Percentiles rank a stretch among this genome's conserved stretches.
Conservation (phyloP, 129 eudicot genomes). For the Kitagawia praeruptora region DNA sequence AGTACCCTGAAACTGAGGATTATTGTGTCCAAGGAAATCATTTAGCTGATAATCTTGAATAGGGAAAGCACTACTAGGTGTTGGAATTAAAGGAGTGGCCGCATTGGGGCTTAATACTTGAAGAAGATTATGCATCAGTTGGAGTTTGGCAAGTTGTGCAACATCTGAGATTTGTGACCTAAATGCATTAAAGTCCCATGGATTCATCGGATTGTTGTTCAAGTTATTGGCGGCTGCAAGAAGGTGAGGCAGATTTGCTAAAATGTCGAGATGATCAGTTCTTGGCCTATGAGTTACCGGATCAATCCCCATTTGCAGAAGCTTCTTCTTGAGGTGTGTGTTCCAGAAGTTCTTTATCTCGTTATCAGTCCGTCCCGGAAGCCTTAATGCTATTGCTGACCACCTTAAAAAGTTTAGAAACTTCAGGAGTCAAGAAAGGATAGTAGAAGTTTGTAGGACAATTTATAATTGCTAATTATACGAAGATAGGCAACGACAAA, state of each 20-base stretch:
- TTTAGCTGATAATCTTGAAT: slow-evolving; percentile 7
- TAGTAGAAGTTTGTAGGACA: neutral
- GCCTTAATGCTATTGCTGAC: slow-evolving; percentile 53
- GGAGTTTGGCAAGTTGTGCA: slow-evolving; percentile 23
- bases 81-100: neutral
- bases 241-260: neutral
- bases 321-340: slow-evolving; percentile 47
- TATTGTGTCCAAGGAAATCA: neutral
- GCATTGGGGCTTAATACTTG: slow-evolving; percentile 21
- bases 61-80: neutral
- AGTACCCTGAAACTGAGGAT: neutral
- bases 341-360: slow-evolving; percentile 55
- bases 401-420: slow-evolving; percentile 20
- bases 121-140: slow-evolving; percentile 18
- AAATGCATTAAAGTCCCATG: slow-evolving; percentile 1
- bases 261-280: slow-evolving; percentile 41
- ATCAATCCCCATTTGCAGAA: slow-evolving; percentile 57
- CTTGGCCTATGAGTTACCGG: slow-evolving; percentile 47
- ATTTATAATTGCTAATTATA: too few relatives aligned
- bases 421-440: neutral
- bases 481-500: neutral
- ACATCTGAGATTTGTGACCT: slow-evolving; percentile 15
- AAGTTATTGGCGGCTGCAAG: slow-evolving; percentile 24
- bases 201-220: slow-evolving; percentile 10
- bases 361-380: slow-evolving; percentile 47